Evolutionary conservation across 352 stramenopile genomes (phyloP).

Genomic region (Halophytophthora batemanensis): DNA sequence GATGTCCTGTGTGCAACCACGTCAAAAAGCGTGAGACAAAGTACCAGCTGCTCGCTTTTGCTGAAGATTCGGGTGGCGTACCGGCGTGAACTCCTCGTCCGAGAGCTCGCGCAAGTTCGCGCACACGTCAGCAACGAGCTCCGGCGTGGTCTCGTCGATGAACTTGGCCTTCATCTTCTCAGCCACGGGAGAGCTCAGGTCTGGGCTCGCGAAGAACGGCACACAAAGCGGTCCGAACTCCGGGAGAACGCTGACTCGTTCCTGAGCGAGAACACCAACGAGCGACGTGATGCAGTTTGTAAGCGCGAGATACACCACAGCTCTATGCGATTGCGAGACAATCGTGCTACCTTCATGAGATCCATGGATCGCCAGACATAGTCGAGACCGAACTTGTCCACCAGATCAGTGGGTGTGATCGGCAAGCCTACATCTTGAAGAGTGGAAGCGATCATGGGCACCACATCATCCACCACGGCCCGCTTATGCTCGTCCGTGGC

Average conservation of each 20-base stretch:
- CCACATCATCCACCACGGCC: constrained; percentile 52
- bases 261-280: constrained; percentile 21
- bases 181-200: constrained; percentile 50
- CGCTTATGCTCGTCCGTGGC: constrained; percentile 37
- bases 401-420: constrained; percentile 26
- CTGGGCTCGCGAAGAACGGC: constrained; percentile 62
- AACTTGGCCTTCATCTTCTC: constrained; percentile 72
- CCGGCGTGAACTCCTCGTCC: constrained; percentile 66
- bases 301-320: background rate
- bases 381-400: constrained; percentile 53
- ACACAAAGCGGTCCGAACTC: constrained; percentile 80
- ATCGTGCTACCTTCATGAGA: constrained; percentile 76
- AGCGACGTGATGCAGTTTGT: background rate
- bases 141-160: constrained; percentile 56
- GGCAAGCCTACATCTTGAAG: constrained; percentile 33
- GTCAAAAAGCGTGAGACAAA: background rate
- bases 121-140: constrained; percentile 52
- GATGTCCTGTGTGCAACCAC: constrained; percentile 40
- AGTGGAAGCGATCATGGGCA: constrained; percentile 57
- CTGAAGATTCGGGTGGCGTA: constrained; percentile 24
- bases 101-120: constrained; percentile 42
- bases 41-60: too few relatives aligned
- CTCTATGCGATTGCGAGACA: too few relatives aligned
- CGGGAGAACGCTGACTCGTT: constrained; percentile 72
- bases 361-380: constrained; percentile 78